Evolutionary conservation across 441 rosid genomes (phyloP).

Genomic region (Viola pubescens): DNA sequence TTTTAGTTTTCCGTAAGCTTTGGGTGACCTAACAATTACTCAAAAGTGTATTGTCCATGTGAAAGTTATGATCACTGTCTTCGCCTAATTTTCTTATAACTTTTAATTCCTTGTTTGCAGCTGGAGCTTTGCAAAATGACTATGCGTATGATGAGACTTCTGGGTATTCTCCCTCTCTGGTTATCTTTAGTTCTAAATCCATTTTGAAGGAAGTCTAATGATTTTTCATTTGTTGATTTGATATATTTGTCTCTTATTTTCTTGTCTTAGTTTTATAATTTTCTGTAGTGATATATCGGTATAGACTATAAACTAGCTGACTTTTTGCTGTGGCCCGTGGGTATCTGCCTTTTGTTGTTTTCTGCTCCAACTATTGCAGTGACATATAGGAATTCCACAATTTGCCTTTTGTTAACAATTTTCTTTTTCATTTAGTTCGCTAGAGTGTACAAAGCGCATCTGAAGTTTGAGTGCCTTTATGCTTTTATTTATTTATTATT

Average conservation of each 20-base stretch:
- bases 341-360: background rate
- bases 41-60: background rate
- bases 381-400: background rate
- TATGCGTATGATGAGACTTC: constrained; percentile 82
- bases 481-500: too few relatives aligned
- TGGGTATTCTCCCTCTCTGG: constrained; percentile 42
- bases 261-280: background rate
- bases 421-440: background rate
- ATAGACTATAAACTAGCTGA: background rate
- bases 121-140: constrained; percentile 48
- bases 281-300: background rate
- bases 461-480: too few relatives aligned
- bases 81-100: constrained; percentile 5
- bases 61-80: constrained; percentile 3
- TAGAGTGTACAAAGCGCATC: background rate
- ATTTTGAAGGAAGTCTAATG: too few relatives aligned
- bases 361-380: background rate
- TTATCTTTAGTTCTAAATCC: too few relatives aligned
- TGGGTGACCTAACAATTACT: background rate
- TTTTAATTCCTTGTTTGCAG: constrained; percentile 32
- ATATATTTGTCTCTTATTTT: background rate
- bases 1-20: constrained; percentile 1
- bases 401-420: background rate
- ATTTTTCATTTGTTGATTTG: background rate
- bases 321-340: background rate